Base-by-base conservation (phyloP, 176 grass and related monocot genomes). In the Zoysia japonica region DNA sequence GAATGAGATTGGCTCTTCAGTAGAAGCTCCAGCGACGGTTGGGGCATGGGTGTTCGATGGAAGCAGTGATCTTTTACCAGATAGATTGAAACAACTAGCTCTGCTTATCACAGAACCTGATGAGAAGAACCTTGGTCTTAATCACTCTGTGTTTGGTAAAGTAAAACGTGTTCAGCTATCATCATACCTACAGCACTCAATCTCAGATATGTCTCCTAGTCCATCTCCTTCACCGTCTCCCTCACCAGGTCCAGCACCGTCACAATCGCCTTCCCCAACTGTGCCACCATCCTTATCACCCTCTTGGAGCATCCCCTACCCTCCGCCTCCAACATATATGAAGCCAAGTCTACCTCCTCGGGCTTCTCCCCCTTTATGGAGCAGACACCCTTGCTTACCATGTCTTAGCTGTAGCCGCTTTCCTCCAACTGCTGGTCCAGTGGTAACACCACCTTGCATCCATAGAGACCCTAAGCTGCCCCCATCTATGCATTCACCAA, bases 121-220 rank as follows among this genome's bases (percentile, higher is more conserved):
- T 68, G 65, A n/a, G 10, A 88, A 77, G 61, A 94, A 94, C 68
- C 89, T 94, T 72, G 92, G 92, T 39, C 92, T 94, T 52, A 94
- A 94, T 71, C 84, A 94, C 73, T 87, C 92, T 76, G 89, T 94
- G 79, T 94, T 94, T 82, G 92, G 92, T 84, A 89, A 91, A 80
- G 89, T 94, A 82, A 94, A 94, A 72, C 83, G 87, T 79, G 88
- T 94, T 80, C 88, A 89, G 47, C 79, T 94, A 47, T 94, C 92
- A 71, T 89, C 92, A 6, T 94, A 87, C 78, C 65, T 94, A 72
- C 75, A 89, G 13, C 60, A 85, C 72, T 82, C 66, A 5, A 86
- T 94, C 68, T 89, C 92, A 67, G 81, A 85, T 65, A 57, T 82
- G 14, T 77, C 92, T 68, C 92, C 92, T 68, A 78, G 86, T 76